phyloP scores from a whole-genome alignment of 148 eudicot genomes.

The Heliosperma pusillum region DNA sequence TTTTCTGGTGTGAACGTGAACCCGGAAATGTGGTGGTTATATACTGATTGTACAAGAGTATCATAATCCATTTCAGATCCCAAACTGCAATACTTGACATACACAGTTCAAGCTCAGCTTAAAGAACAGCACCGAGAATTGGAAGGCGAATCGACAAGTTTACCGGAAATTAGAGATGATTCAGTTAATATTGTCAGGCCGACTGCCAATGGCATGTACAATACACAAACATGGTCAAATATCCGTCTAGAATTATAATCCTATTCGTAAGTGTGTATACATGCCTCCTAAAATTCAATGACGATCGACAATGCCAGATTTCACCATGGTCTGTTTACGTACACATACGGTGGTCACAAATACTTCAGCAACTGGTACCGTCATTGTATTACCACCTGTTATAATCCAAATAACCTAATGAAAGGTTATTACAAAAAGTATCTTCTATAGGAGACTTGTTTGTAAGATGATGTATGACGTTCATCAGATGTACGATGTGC shows the following conservation, averaged over 20 bases:
- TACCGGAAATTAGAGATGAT: not conserved
- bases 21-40: too few relatives aligned
- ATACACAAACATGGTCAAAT: not conserved
- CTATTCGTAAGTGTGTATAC: not conserved
- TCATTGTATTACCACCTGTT: not conserved
- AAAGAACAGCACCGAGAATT: not conserved
- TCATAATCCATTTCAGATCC: not conserved
- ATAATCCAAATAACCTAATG: not conserved
- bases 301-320: not conserved
- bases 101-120: too few relatives aligned
- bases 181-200: not conserved
- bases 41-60: too few relatives aligned
- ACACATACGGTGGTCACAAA: not conserved
- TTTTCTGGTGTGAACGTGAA: too few relatives aligned
- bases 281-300: slow-evolving; percentile 8
- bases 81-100: not conserved
- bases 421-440: not conserved
- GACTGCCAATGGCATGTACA: not conserved
- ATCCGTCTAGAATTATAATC: not conserved
- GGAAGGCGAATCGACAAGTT: not conserved
- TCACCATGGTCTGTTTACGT: slow-evolving; percentile 25
- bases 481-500: not conserved
- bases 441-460: not conserved
- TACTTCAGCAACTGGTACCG: not conserved
- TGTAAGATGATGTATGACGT: slow-evolving; percentile 9